Conservation (phyloP, 352 stramenopile genomes). For the Globisporangium viniferum region DNA sequence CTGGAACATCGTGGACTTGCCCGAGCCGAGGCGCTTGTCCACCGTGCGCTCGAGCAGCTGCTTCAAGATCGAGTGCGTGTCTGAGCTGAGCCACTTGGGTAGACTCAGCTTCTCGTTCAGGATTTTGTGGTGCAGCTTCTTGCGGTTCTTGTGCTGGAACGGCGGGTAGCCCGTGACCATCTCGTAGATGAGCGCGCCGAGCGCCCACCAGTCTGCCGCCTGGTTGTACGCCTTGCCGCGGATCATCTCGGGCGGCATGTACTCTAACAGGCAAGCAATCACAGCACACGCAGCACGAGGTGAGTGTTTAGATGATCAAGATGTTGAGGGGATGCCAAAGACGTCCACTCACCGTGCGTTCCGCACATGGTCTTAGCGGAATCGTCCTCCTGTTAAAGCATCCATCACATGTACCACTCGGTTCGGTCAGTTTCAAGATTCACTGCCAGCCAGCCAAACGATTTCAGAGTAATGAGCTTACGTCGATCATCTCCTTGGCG, state of each 20-base stretch:
- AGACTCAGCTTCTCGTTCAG: constrained; percentile 80
- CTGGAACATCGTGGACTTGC: constrained; percentile 97
- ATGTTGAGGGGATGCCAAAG: no score
- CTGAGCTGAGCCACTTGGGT: constrained; percentile 75
- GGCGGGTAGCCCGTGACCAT: constrained; percentile 85
- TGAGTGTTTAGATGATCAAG: no score
- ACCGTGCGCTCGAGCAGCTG: constrained; percentile 96
- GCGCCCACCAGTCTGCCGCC: constrained; percentile 85
- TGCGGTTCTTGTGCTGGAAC: constrained; percentile 79
- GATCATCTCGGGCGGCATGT: constrained; percentile 88
- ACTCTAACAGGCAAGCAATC: constrained; percentile 35
- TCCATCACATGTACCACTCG: constrained; percentile 3
- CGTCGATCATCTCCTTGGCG: constrained; percentile 72
- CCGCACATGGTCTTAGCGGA: constrained; percentile 82
- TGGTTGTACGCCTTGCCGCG: constrained; percentile 80
- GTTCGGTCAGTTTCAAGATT: no score
- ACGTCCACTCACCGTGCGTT: constrained; percentile 54
- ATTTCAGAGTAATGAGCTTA: constrained; percentile 16
- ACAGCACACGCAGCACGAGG: background rate
- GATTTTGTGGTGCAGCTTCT: constrained; percentile 88
- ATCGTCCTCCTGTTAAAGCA: constrained; percentile 48
- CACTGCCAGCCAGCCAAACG: no score
- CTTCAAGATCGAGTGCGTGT: constrained; percentile 94
- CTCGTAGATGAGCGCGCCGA: constrained; percentile 82
- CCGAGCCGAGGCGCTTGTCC: constrained; percentile 90